phyloP scores from a whole-genome alignment of 2,329 filamentous ascomycete species.

The Fusarium nodosum region DNA sequence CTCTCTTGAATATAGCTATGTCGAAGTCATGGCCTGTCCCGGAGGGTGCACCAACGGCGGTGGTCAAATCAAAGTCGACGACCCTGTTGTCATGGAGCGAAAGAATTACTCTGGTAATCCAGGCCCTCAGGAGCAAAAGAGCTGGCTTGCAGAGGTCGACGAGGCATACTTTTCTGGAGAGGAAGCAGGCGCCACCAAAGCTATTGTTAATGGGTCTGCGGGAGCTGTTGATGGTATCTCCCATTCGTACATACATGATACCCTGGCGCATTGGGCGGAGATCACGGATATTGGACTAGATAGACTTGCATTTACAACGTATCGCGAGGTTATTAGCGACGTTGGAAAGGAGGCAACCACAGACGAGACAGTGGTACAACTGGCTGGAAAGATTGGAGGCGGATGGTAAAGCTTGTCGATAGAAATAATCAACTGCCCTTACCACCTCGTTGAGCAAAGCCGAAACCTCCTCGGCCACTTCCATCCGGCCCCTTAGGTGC shows the following conservation, averaged over 20 bases:
- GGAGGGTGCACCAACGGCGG: conserved; percentile 99
- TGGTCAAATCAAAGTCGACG: conserved; percentile 92
- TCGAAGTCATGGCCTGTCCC: conserved; percentile 99
- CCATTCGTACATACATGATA: conserved; percentile 73
- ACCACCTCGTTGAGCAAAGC: conserved; percentile 75
- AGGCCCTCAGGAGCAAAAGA: conserved; percentile 84
- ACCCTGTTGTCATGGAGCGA: conserved; percentile 72
- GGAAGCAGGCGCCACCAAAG: conserved; percentile 60
- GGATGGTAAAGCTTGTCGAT: conserved; percentile 77
- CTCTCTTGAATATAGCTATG: conserved; percentile 82
- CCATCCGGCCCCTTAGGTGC: conserved; percentile 83
- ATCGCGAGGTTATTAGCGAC: conserved; percentile 92
- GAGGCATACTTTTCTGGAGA: conserved; percentile 90
- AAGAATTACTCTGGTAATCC: conserved; percentile 67
- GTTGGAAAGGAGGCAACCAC: conserved; percentile 81
- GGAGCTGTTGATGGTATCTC: conserved; percentile 75
- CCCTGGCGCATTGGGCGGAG: conserved; percentile 81
- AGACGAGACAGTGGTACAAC: conserved; percentile 85
- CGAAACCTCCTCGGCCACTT: conserved; percentile 82
- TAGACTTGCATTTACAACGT: conserved; percentile 86
- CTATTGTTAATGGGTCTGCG: conserved; percentile 47
- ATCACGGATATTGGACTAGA: conserved; percentile 78
- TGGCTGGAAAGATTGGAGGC: conserved; percentile 91
- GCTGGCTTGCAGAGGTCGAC: conserved; percentile 85
- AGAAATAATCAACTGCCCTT: conserved; percentile 54